These are phyloP conservation scores for Termitomyces sp. DNA, from an alignment of 768 basidiomycete species.

Conservation along the genomic window DNA sequence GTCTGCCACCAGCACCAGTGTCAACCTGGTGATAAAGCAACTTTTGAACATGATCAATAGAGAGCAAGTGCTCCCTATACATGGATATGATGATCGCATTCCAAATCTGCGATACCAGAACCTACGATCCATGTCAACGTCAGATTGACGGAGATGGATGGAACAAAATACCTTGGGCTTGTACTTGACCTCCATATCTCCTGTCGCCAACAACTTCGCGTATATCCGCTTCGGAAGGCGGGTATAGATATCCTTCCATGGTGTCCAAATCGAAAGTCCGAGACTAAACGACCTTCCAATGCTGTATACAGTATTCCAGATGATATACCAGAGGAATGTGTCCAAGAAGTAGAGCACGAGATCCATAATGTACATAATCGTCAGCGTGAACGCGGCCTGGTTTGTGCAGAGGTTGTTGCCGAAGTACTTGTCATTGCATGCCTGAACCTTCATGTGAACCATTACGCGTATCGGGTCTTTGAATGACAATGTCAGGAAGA, in stretches of 20 bases:
- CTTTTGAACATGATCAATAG: slow-evolving; percentile 98
- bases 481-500: slow-evolving; percentile 95
- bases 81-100: slow-evolving; percentile 99
- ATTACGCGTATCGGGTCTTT: slow-evolving; percentile 89
- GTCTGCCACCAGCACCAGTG: slow-evolving; percentile 67
- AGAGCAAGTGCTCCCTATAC: slow-evolving; percentile 98
- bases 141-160: not conserved
- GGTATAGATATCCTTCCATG: slow-evolving; percentile 97
- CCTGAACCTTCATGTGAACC: slow-evolving; percentile 94
- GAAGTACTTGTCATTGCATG: slow-evolving; percentile 82
- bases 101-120: slow-evolving; percentile 98
- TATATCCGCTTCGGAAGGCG: slow-evolving; percentile 96
- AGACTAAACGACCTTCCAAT: slow-evolving; percentile 84
- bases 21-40: slow-evolving; percentile 97
- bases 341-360: slow-evolving; percentile 96
- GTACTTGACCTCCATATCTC: slow-evolving; percentile 97
- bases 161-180: slow-evolving; percentile 81
- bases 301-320: slow-evolving; percentile 96
- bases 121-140: slow-evolving; percentile 35
- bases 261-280: slow-evolving; percentile 97
- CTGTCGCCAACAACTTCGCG: slow-evolving; percentile 88
- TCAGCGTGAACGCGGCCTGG: slow-evolving; percentile 90
- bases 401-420: slow-evolving; percentile 81
- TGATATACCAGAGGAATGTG: slow-evolving; percentile 99
- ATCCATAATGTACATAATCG: slow-evolving; percentile 99